Evolutionary conservation across 2,329 filamentous ascomycete species (phyloP).

Genomic region (Pyricularia grisea): DNA sequence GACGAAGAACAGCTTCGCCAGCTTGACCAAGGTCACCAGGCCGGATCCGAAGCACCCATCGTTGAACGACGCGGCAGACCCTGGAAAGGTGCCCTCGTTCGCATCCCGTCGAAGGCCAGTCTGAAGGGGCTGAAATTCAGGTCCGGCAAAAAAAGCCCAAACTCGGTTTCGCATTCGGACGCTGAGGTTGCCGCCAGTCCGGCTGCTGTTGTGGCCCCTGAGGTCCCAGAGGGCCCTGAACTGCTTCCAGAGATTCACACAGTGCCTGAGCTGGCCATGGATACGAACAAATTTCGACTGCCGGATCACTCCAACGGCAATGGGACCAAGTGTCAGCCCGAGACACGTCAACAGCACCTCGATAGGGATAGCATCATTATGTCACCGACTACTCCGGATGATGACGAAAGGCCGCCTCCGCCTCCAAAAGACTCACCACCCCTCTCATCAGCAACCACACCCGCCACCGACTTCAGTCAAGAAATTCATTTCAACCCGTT

Average conservation of each 20-base stretch:
- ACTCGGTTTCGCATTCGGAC: conserved; percentile 7
- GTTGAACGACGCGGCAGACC: conserved; percentile 59
- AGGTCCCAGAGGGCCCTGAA: conserved; percentile 17
- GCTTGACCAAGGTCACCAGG: conserved; percentile 58
- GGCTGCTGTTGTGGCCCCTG: conserved; percentile 10
- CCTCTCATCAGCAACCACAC: conserved; percentile 16
- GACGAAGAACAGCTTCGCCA: conserved; percentile 60
- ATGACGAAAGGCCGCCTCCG: conserved; percentile 24
- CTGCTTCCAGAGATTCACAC: conserved; percentile 43
- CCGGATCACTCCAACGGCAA: conserved; percentile 62
- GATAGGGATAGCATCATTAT: conserved; percentile 24
- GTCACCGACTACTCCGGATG: conserved; percentile 17
- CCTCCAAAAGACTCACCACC: conserved; percentile 45
- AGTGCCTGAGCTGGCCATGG: conserved; percentile 48
- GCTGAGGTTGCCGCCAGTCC: conserved; percentile 5
- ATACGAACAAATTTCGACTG: conserved; percentile 65
- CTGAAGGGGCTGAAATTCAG: conserved; percentile 10
- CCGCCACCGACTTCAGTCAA: conserved; percentile 31
- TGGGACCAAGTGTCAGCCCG: conserved; percentile 52
- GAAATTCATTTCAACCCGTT: conserved; percentile 60
- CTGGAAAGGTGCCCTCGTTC: conserved; percentile 59
- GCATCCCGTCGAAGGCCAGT: conserved; percentile 31
- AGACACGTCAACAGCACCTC: conserved; percentile 48
- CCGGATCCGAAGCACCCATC: conserved; percentile 37
- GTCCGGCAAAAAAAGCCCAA: conserved; percentile 2